Evolutionary conservation across 2,329 filamentous ascomycete genomes (phyloP).

Genomic region (Tolypocladium amazonense): DNA sequence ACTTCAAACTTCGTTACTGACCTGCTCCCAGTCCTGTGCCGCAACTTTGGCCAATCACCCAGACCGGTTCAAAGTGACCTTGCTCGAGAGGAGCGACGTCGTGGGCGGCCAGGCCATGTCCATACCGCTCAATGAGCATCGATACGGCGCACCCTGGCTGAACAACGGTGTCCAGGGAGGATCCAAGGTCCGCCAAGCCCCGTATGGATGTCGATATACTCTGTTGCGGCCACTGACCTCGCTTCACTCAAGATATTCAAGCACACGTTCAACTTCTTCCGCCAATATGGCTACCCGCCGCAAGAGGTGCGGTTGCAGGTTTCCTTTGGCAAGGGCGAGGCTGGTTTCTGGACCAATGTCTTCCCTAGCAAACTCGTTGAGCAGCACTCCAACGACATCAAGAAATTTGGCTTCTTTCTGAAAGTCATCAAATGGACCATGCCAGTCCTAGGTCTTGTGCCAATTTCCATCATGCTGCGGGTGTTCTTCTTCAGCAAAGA

Average conservation of each 20-base stretch:
- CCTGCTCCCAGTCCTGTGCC: conserved; percentile 43
- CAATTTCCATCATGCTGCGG: conserved; percentile 54
- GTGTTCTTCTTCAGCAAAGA: conserved; percentile 59
- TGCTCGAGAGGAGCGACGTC: conserved; percentile 48
- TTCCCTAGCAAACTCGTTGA: conserved; percentile 49
- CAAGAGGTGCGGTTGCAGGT: conserved; percentile 51
- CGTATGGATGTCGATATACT: not conserved
- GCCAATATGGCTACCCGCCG: conserved; percentile 42
- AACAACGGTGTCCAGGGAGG: conserved; percentile 57
- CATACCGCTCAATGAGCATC: conserved; percentile 44
- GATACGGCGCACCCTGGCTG: conserved; percentile 48
- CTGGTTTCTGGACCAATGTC: conserved; percentile 56
- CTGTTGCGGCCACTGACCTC: not conserved
- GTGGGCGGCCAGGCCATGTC: conserved; percentile 53
- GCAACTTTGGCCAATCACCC: conserved; percentile 55
- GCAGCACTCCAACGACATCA: conserved; percentile 44
- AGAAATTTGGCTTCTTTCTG: conserved; percentile 43
- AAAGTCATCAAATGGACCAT: conserved; percentile 50
- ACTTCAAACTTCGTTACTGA: not conserved
- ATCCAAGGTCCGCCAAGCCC: conserved; percentile 16
- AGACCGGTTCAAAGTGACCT: conserved; percentile 53
- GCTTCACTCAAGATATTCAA: conserved; percentile 45
- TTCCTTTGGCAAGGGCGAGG: conserved; percentile 47
- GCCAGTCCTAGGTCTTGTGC: conserved; percentile 47
- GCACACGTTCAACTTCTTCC: conserved; percentile 56